Conservation (phyloP, 129 eudicot genomes). For the Mikania micrantha region DNA sequence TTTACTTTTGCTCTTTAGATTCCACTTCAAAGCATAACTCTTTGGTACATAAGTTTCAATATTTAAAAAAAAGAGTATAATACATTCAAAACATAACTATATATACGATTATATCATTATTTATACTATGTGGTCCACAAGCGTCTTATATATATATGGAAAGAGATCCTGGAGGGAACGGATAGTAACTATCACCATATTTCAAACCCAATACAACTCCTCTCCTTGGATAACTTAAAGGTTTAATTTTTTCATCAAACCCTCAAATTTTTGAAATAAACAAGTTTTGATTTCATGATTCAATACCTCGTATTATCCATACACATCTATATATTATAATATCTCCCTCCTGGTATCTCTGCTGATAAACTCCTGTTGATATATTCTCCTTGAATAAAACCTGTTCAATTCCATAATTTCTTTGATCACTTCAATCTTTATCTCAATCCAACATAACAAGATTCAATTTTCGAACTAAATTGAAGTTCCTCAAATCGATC, state of each 20-base stretch:
- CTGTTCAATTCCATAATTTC: too few relatives aligned
- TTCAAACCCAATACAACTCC: background rate
- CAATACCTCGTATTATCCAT: conserved; percentile 20
- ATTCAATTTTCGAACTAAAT: conserved; percentile 12
- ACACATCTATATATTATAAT: too few relatives aligned
- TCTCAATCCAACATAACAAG: conserved; percentile 11
- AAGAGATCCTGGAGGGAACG: background rate
- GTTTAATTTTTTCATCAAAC: background rate
- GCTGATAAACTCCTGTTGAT: conserved; percentile 2
- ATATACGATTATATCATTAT: too few relatives aligned
- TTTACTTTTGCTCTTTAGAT: too few relatives aligned
- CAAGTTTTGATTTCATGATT: conserved; percentile 4
- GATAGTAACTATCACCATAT: background rate
- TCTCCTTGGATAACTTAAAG: too few relatives aligned
- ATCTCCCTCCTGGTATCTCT: conserved; percentile 24
- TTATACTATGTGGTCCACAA: too few relatives aligned
- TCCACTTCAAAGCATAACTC: too few relatives aligned
- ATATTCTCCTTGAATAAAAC: background rate
- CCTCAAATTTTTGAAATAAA: background rate
- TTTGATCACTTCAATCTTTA: conserved; percentile 11
- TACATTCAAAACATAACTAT: too few relatives aligned
- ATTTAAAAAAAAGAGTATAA: too few relatives aligned
- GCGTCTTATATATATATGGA: background rate
- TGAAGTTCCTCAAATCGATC: conserved; percentile 2
- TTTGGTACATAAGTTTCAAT: too few relatives aligned